Evolutionary conservation across 345 rosid species (phyloP).

Genomic region (Combretum micranthum): DNA sequence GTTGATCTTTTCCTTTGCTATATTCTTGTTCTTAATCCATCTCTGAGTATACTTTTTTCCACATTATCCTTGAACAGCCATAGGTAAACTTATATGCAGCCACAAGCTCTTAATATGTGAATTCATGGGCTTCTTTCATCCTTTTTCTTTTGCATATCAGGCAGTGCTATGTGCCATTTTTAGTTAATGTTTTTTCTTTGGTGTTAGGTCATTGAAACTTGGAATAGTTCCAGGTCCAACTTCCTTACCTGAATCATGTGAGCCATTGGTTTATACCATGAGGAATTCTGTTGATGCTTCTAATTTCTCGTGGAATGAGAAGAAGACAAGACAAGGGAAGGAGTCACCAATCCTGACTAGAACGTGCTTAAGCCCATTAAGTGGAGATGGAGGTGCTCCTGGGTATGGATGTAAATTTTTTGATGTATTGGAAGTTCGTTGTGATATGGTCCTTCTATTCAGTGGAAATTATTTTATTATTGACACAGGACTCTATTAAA

Average conservation of each 20-base stretch:
- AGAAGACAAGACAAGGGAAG: conserved; percentile 64
- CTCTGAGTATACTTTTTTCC: too few species aligned
- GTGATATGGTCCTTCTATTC: too few species aligned
- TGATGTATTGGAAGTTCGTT: background rate
- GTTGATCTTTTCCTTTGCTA: too few species aligned
- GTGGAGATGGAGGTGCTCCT: conserved; percentile 39
- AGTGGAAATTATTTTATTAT: conserved; percentile 1
- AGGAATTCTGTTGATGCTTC: conserved; percentile 55
- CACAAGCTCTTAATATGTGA: too few species aligned
- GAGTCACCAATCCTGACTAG: conserved; percentile 61
- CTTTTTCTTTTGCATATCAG: conserved; percentile 3
- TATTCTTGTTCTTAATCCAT: too few species aligned
- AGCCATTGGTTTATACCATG: conserved; percentile 45
- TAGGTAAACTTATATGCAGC: too few species aligned
- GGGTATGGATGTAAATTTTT: conserved; percentile 37
- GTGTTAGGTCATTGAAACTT: conserved; percentile 66
- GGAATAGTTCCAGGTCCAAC: conserved; percentile 66
- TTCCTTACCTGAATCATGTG: conserved; percentile 39
- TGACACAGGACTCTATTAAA: conserved; percentile 50
- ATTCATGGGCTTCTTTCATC: background rate
- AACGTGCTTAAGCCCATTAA: conserved; percentile 56
- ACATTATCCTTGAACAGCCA: too few species aligned
- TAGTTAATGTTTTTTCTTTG: conserved; percentile 6
- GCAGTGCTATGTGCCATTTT: too few species aligned
- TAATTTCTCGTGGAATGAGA: conserved; percentile 65